Base-by-base conservation (phyloP, 306 rosid species). In the Ormosia emarginata region DNA sequence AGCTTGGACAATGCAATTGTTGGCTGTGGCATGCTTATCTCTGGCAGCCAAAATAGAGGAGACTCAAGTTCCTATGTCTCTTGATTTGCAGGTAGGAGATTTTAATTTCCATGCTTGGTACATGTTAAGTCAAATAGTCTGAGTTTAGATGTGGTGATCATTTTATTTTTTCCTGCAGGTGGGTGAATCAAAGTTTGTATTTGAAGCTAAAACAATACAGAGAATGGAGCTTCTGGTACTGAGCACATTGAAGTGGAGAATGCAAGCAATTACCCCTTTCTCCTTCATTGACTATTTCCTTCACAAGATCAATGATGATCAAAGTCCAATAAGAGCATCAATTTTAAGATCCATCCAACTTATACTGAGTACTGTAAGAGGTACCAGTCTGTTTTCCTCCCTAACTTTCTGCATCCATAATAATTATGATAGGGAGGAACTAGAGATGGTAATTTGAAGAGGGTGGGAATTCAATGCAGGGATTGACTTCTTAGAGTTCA, bases 11-110 rank as follows among this genome's bases (percentile, higher is more conserved):
- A 85, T 86, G 93, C 97, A 92, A 78, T 86, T 96, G 88, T 67
- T 93, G 89, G 97, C 99, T 52, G 92, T 93, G 81, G 87, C 92
- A 5, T 93, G 98, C 80, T 53, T 96, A 84, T 93, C 96, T 34
- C 90, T 96, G 40, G 99, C 98, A 1, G 93, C 97, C 79, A 96
- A 96, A 83, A 59, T 92, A 82, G 98, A 96, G 40, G 99, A 93
- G 91, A 85, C 89, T 62, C 86, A 81, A 7, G 90, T 89, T 55
- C 99, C 99, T 10, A 79, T 69, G 32, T 59, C 87, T 73, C 80
- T 88, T 73, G 99, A 96, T 86, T 85, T 95, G 77, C 97, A 96
- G 99, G 99, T 96, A 40, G 8, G 8, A 1, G 13, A 17, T 59
- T 43, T 13, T 24, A 12, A 17, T 14, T 66, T 46, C 44, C 0